These are phyloP conservation scores for Meripilus lineatus DNA, from an alignment of 1,284 basidiomycete genomes.

Conservation along the genomic window DNA sequence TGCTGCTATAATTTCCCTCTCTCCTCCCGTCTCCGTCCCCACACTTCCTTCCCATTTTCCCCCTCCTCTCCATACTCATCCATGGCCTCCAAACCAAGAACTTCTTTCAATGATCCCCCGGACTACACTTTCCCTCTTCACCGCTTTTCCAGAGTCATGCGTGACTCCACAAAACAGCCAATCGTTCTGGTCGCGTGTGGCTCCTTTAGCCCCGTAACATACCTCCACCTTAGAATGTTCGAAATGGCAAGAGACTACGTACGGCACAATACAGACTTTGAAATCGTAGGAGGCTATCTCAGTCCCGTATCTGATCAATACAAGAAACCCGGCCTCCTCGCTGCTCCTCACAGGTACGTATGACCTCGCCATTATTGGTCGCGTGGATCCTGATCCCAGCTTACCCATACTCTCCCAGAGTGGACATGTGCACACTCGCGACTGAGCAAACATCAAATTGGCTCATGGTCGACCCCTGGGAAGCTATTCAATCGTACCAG, in stretches of 20 bases:
- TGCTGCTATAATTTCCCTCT: slow-evolving; percentile 9
- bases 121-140: slow-evolving; percentile 64
- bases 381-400: not conserved
- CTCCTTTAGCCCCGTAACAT: slow-evolving; percentile 80
- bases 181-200: slow-evolving; percentile 78
- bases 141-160: slow-evolving; percentile 52
- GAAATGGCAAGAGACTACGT: slow-evolving; percentile 98
- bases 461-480: slow-evolving; percentile 97
- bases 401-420: slow-evolving; percentile 37
- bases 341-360: slow-evolving; percentile 72
- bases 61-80: slow-evolving; percentile 12
- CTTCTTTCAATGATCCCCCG: slow-evolving; percentile 50
- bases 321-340: slow-evolving; percentile 86
- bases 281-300: slow-evolving; percentile 91
- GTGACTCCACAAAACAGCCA: slow-evolving; percentile 62
- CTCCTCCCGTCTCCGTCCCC: not conserved
- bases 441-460: slow-evolving; percentile 75
- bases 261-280: slow-evolving; percentile 88
- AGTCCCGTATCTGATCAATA: slow-evolving; percentile 93
- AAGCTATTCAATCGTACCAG: slow-evolving; percentile 91
- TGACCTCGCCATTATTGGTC: slow-evolving; percentile 1
- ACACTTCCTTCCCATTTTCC: slow-evolving; percentile 6
- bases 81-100: slow-evolving; percentile 8
- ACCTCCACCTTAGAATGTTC: slow-evolving; percentile 90
- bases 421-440: slow-evolving; percentile 85